A percentile compares a stretch with the other conserved stretches of the same genome.
Conservation (phyloP, 352 stramenopile species). For the Phytophthora tentaculata region DNA sequence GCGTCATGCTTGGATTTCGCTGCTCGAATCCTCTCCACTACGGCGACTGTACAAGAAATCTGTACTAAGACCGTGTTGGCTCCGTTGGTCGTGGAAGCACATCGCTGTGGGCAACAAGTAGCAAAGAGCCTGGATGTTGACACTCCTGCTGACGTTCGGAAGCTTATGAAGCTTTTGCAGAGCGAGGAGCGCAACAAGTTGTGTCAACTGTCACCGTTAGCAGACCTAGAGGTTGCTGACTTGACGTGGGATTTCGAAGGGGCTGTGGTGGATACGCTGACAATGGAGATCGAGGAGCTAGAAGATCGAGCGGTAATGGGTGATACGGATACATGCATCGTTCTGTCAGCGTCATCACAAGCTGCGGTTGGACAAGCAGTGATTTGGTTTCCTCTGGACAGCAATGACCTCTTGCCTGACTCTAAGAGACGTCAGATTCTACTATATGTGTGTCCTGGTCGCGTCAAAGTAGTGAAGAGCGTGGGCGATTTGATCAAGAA, state of each 20-base stretch:
- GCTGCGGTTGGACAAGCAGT: conserved; percentile 35
- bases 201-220: conserved; percentile 13
- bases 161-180: conserved; percentile 32
- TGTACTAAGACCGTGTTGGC: conserved; percentile 58
- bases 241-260: conserved; percentile 71
- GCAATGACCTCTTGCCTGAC: conserved; percentile 2
- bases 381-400: conserved; percentile 47
- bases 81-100: conserved; percentile 62
- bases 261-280: conserved; percentile 46
- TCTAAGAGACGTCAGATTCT: conserved; percentile 43
- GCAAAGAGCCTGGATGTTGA: conserved; percentile 12
- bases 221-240: conserved; percentile 44
- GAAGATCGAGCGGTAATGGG: conserved; percentile 37
- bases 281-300: conserved; percentile 70
- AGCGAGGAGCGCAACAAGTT: conserved; percentile 18
- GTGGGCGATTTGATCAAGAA: conserved; percentile 54
- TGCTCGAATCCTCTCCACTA: conserved; percentile 35
- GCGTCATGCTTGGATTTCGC: conserved; percentile 58
- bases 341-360: conserved; percentile 35
- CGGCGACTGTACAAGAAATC: conserved; percentile 26
- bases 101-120: conserved; percentile 55
- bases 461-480: conserved; percentile 74
- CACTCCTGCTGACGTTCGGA: conserved; percentile 23
- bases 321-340: conserved; percentile 38
- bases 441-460: conserved; percentile 66